Evolutionary conservation across 2,329 filamentous ascomycete species (phyloP).

Genomic region (Lasiodiplodia theobromae): DNA sequence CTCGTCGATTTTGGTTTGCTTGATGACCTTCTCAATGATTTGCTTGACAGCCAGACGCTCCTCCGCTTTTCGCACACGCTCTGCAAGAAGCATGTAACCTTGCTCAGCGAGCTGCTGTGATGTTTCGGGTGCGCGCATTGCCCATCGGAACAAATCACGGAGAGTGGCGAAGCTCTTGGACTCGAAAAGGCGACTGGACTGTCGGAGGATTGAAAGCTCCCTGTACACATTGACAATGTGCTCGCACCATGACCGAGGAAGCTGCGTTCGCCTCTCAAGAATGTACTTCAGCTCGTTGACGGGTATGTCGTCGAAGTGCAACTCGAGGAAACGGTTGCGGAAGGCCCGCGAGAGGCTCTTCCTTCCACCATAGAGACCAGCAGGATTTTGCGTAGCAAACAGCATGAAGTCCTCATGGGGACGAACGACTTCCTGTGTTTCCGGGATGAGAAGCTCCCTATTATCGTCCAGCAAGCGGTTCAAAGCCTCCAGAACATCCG

Average conservation of each 20-base stretch:
- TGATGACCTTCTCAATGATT: slow-evolving; percentile 90
- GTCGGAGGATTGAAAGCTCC: slow-evolving; percentile 86
- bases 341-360: slow-evolving; percentile 95
- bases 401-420: slow-evolving; percentile 97
- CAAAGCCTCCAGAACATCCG: slow-evolving; percentile 93
- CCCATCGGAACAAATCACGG: slow-evolving; percentile 95
- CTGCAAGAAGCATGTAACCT: slow-evolving; percentile 94
- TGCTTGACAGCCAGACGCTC: slow-evolving; percentile 84
- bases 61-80: slow-evolving; percentile 89
- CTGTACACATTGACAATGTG: slow-evolving; percentile 94
- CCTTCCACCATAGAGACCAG: slow-evolving; percentile 91
- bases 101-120: slow-evolving; percentile 89
- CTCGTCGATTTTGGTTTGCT: slow-evolving; percentile 68
- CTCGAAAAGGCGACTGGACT: slow-evolving; percentile 91
- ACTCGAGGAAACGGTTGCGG: slow-evolving; percentile 92
- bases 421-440: slow-evolving; percentile 91
- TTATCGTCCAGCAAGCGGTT: slow-evolving; percentile 97
- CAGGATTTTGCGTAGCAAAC: slow-evolving; percentile 96
- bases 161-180: slow-evolving; percentile 97
- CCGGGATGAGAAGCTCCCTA: slow-evolving; percentile 90
- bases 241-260: slow-evolving; percentile 88
- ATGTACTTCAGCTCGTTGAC: slow-evolving; percentile 94
- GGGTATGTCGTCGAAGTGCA: slow-evolving; percentile 98
- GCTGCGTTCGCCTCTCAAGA: slow-evolving; percentile 83
- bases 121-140: slow-evolving; percentile 81